phyloP scores from a whole-genome alignment of 345 rosid species.

The Boechera divaricarpa region DNA sequence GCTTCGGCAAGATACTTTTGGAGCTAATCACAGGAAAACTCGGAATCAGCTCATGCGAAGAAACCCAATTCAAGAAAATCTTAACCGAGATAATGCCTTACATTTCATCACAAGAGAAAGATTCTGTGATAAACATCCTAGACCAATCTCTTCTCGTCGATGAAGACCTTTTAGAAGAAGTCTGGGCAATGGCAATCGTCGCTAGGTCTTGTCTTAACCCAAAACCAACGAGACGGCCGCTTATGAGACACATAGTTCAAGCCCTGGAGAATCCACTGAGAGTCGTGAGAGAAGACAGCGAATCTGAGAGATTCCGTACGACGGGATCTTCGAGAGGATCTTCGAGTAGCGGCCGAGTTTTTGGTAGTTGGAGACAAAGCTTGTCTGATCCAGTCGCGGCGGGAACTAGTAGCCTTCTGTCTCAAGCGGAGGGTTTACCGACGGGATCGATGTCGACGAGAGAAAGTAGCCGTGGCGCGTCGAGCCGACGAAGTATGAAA shows the following conservation, averaged over 20 bases:
- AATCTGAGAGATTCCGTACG: conserved; percentile 72
- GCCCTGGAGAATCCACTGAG: conserved; percentile 93
- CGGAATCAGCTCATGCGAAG: conserved; percentile 74
- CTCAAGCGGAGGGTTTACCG: conserved; percentile 40
- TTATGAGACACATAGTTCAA: conserved; percentile 81
- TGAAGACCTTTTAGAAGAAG: conserved; percentile 94
- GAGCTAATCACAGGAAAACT: conserved; percentile 92
- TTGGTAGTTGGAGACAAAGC: conserved; percentile 89
- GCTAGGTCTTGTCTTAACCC: conserved; percentile 93
- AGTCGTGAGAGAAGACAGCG: conserved; percentile 77
- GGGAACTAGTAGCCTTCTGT: conserved; percentile 44
- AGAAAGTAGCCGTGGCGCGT: conserved; percentile 46
- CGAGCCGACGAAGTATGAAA: conserved; percentile 42
- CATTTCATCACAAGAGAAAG: conserved; percentile 75
- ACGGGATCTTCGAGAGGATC: conserved; percentile 64
- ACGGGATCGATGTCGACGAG: conserved; percentile 33
- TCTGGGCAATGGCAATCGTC: conserved; percentile 96
- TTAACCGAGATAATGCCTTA: conserved; percentile 59
- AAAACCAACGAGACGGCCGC: conserved; percentile 78
- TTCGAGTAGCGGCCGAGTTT: conserved; percentile 72
- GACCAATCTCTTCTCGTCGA: conserved; percentile 85
- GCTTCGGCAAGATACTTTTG: conserved; percentile 86
- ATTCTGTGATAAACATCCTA: conserved; percentile 68
- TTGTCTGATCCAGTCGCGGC: conserved; percentile 54
- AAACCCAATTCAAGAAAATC: conserved; percentile 63